These are phyloP conservation scores for Phaseolus lunatus DNA, from an alignment of 306 rosid genomes.

Conservation along the genomic window DNA sequence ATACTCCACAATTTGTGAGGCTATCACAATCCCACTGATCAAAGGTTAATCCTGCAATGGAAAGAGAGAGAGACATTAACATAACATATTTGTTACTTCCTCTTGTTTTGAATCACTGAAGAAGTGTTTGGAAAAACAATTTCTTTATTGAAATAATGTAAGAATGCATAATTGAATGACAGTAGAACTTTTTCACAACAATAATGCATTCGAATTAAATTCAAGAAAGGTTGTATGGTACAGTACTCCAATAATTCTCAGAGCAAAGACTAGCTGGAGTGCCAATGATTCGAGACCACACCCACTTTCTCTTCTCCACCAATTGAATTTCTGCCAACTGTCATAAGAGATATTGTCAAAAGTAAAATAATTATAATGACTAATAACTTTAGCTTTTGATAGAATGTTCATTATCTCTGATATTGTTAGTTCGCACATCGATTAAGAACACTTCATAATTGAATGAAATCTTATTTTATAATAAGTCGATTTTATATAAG, in stretches of 20 bases:
- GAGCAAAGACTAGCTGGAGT: conserved; percentile 9
- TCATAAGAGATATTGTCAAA: not conserved
- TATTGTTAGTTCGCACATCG: no score
- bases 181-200: not conserved
- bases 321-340: conserved; percentile 20
- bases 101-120: no score
- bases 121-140: not conserved
- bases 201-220: not conserved
- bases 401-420: not conserved
- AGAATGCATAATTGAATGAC: not conserved
- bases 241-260: conserved; percentile 13
- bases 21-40: not conserved
- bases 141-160: not conserved
- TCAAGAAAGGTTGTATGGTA: not conserved
- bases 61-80: not conserved
- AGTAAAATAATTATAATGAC: not conserved
- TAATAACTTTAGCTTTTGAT: not conserved
- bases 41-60: not conserved
- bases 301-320: conserved; percentile 16
- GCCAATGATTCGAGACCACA: conserved; percentile 15
- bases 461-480: no score
- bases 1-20: not conserved
- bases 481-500: no score
- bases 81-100: no score
- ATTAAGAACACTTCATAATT: no score